Evolutionary conservation across 192 early-diverging fungal genomes (phyloP).

Genomic region (Physocladia obscura): DNA sequence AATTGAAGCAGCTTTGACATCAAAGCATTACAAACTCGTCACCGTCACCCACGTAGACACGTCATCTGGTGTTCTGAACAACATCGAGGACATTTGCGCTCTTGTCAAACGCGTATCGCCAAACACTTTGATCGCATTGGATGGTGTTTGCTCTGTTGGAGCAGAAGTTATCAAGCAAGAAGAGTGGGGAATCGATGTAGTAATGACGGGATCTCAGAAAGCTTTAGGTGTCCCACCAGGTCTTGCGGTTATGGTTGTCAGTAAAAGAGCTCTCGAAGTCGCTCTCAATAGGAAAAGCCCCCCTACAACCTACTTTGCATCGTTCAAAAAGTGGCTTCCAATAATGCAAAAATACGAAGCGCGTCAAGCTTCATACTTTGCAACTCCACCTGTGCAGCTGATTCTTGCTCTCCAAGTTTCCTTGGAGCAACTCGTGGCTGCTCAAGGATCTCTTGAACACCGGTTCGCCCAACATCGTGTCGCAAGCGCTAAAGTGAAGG

Average conservation of each 20-base stretch:
- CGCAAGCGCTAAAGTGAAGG: slow-evolving; percentile 72
- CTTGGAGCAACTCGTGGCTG: slow-evolving; percentile 72
- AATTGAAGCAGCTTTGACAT: slow-evolving; percentile 63
- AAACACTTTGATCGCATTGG: slow-evolving; percentile 84
- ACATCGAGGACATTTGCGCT: slow-evolving; percentile 74
- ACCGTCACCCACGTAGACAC: slow-evolving; percentile 97
- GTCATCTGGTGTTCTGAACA: slow-evolving; percentile 86
- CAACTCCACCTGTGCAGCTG: slow-evolving; percentile 92
- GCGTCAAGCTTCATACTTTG: slow-evolving; percentile 90
- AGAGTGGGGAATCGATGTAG: slow-evolving; percentile 86
- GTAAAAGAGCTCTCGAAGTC: slow-evolving; percentile 69
- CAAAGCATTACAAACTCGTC: slow-evolving; percentile 74
- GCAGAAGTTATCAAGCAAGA: slow-evolving; percentile 91
- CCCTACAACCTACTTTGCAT: slow-evolving; percentile 86
- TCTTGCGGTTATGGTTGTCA: slow-evolving; percentile 82
- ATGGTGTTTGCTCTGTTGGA: slow-evolving; percentile 94
- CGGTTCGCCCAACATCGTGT: slow-evolving; percentile 78
- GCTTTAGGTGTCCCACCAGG: slow-evolving; percentile 93
- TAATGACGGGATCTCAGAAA: slow-evolving; percentile 93
- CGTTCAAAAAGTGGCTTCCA: slow-evolving; percentile 92
- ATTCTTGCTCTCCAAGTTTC: slow-evolving; percentile 84
- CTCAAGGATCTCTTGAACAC: slow-evolving; percentile 63
- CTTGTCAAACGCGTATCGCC: slow-evolving; percentile 76
- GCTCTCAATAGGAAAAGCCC: slow-evolving; percentile 72
- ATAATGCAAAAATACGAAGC: slow-evolving; percentile 96